phyloP scores from a whole-genome alignment of 2,329 filamentous ascomycete genomes.

The Ceratocystis papillata region DNA sequence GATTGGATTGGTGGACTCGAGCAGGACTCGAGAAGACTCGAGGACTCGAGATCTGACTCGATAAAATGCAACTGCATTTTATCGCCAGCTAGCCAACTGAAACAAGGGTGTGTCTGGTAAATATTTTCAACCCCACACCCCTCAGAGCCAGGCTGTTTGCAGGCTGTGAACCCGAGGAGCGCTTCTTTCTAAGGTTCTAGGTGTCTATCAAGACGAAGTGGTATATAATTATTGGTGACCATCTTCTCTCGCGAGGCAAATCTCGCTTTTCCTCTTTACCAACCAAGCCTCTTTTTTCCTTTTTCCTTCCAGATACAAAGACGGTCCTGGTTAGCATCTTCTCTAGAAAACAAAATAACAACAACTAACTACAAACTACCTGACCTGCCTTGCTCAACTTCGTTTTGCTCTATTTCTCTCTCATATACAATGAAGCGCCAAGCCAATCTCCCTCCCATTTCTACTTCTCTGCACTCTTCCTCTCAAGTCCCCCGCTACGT shows the following conservation, averaged over 20 bases:
- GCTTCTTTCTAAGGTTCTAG: neutral
- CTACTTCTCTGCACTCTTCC: slow-evolving; percentile 1
- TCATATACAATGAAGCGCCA: neutral
- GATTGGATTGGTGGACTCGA: neutral
- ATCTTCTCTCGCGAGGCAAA: neutral
- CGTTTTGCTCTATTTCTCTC: neutral
- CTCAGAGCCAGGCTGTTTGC: slow-evolving; percentile 7
- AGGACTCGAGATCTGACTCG: neutral
- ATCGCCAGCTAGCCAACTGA: neutral
- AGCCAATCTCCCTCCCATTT: neutral
- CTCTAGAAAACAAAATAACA: neutral
- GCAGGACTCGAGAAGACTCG: slow-evolving; percentile 2
- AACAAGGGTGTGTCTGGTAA: neutral
- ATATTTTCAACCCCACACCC: neutral
- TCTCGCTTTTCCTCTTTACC: neutral
- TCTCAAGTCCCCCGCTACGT: neutral
- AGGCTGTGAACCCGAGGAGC: neutral
- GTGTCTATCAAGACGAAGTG: slow-evolving; percentile 5
- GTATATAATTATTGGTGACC: neutral
- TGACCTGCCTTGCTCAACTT: neutral
- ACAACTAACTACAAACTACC: neutral
- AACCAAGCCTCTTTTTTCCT: neutral
- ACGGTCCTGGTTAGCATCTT: neutral
- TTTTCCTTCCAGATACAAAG: neutral
- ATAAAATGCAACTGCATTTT: neutral